A percentile compares a stretch with the other conserved stretches of the same genome.
Evolutionary conservation across 495 filamentous ascomycete species (phyloP).

Genomic region (Filosporella fistucella): DNA sequence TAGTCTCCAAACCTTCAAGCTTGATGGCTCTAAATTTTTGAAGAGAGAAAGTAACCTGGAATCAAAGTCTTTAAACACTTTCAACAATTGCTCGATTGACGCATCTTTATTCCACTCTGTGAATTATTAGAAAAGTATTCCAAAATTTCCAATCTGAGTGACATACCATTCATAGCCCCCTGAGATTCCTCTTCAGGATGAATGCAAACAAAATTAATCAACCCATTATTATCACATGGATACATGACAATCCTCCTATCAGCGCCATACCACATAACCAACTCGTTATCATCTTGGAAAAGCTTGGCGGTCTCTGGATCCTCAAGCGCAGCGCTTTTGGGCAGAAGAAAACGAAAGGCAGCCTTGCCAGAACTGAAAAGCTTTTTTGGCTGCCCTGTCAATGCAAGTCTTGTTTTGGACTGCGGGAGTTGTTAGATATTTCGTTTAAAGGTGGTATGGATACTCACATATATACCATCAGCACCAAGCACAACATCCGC

Average conservation of each 20-base stretch:
- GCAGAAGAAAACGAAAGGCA: constrained; percentile 59
- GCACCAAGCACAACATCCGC: constrained; percentile 38
- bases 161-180: not conserved
- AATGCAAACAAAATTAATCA: constrained; percentile 58
- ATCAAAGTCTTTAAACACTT: constrained; percentile 41
- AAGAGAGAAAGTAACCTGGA: constrained; percentile 35
- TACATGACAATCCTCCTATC: constrained; percentile 58
- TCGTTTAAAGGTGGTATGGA: too few relatives aligned
- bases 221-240: constrained; percentile 46
- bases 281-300: constrained; percentile 32
- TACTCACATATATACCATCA: constrained; percentile 26
- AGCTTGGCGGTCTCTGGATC: constrained; percentile 47
- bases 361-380: constrained; percentile 47
- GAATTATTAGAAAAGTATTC: too few relatives aligned
- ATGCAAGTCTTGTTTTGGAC: constrained; percentile 27
- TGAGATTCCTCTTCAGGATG: constrained; percentile 11
- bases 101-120: constrained; percentile 12
- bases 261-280: constrained; percentile 43
- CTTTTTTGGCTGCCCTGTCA: constrained; percentile 31
- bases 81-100: constrained; percentile 33
- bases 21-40: constrained; percentile 38
- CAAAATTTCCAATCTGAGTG: too few relatives aligned
- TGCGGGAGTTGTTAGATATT: too few relatives aligned
- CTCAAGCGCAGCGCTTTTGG: constrained; percentile 34
- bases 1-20: constrained; percentile 53